These are phyloP conservation scores for Backusella psychrophila DNA, from an alignment of 192 early-diverging fungal species.

Conservation along the genomic window DNA sequence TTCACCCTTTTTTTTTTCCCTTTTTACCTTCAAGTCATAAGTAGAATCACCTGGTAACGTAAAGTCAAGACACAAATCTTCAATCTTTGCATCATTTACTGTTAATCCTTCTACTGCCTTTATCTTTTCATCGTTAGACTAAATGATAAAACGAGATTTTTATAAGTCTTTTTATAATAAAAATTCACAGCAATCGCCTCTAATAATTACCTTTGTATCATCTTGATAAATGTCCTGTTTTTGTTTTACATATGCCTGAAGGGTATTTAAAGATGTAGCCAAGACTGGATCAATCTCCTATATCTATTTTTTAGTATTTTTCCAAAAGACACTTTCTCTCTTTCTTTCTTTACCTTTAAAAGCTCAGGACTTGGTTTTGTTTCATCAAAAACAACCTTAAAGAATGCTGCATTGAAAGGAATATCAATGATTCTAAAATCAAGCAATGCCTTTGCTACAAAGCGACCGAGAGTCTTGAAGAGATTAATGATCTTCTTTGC, in stretches of 20 bases:
- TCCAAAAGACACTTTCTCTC: background rate
- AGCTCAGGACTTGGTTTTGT: background rate
- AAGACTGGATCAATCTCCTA: conserved; percentile 66
- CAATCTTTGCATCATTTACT: conserved; percentile 49
- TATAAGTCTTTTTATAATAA: background rate
- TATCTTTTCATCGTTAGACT: conserved; percentile 36
- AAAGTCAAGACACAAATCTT: conserved; percentile 82
- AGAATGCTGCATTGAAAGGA: conserved; percentile 72
- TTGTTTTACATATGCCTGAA: conserved; percentile 61
- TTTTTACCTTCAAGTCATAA: conserved; percentile 56
- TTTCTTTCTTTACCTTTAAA: conserved; percentile 18
- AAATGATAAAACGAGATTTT: background rate
- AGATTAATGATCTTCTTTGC: conserved; percentile 53
- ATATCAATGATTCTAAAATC: conserved; percentile 87
- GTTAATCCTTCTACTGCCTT: conserved; percentile 48
- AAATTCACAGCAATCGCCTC: background rate
- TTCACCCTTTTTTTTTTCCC: background rate
- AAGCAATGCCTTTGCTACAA: conserved; percentile 86
- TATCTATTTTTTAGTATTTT: conserved; percentile 1
- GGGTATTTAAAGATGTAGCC: conserved; percentile 60
- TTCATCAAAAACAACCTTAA: conserved; percentile 64
- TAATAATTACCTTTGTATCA: conserved; percentile 34
- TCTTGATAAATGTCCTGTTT: conserved; percentile 60
- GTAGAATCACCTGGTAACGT: conserved; percentile 79
- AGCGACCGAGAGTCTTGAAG: conserved; percentile 78